Evolutionary conservation across 169 alveolate species (phyloP), one percentile per base, ranked within the genome.

Genomic region (Prorocentrum cordatum): DNA sequence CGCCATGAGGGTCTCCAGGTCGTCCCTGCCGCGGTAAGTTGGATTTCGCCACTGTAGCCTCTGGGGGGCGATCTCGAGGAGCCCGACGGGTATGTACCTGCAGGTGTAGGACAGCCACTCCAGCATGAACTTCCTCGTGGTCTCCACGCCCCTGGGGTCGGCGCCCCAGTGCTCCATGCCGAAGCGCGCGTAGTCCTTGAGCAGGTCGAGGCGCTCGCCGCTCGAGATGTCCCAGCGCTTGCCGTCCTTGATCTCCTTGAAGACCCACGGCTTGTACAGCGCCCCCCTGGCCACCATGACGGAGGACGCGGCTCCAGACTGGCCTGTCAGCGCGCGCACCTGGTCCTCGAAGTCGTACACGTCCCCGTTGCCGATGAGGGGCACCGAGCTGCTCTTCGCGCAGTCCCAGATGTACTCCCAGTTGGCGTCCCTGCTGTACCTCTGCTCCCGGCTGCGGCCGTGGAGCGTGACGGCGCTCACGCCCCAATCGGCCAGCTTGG

Each of bases 201-300:
- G 27, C 33, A 82, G 64, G 20, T 93, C 97, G 58, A 95, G 89
- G 32, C 97, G 92, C 88, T 95, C 97, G 6, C 92, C 58, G 50
- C 95, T 92, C 6, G 96, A 93, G 27, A 95, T 94, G 92, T 95
- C 97, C 95, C 95, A 94, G 66, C 92, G 93, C 42, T 93, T 85
- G 20, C 61, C 68, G 62, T 93, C 95, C 62, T 92, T 83, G 31
- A 94, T 93, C 92, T 93, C 97, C 4, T 95, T 94, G 87, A 95
- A 95, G 5, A 95, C 92, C 97, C 97, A 95, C 9, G 97, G 97
- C 36, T 95, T 95, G 75, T 94, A 92, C 29, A 95, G 91, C 24
- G 97, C 97, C 4, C 96, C 97, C 38, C 96, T 79, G 3, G 94
- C 96, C 27, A 94, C 92, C 92, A 94, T 94, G 24, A 94, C 77